Conservation (phyloP, 2,329 filamentous ascomycete genomes). For the Botryosphaeria dothidea region DNA sequence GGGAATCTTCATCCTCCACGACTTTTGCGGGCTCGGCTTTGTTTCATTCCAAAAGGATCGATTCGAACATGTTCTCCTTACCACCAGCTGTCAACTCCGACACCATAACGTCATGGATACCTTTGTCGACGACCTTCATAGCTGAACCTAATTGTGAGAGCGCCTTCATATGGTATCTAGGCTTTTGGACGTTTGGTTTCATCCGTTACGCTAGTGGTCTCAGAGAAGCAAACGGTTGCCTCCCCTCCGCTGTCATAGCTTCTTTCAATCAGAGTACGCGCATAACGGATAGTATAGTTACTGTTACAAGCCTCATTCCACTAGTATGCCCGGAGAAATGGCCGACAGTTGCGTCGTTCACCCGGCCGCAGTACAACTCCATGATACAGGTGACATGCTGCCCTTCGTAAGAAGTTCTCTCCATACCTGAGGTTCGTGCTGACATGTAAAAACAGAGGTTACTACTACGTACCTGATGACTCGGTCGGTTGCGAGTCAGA, state of each 20-base stretch:
- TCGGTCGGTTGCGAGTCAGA: not conserved
- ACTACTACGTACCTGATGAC: not conserved
- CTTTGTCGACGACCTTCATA: not conserved
- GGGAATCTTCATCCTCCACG: too few species aligned
- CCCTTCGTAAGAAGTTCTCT: not conserved
- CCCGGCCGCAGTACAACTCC: not conserved
- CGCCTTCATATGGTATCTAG: not conserved
- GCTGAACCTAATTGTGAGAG: not conserved
- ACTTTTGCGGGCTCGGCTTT: too few species aligned
- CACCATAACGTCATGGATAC: not conserved
- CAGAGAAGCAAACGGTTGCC: not conserved
- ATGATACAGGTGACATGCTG: not conserved
- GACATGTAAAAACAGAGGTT: not conserved
- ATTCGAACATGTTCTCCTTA: not conserved
- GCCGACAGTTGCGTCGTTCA: not conserved
- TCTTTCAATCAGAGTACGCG: not conserved
- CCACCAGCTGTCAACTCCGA: not conserved
- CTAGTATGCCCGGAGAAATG: not conserved
- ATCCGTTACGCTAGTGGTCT: too few species aligned
- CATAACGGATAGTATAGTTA: too few species aligned
- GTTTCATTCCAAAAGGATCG: too few species aligned
- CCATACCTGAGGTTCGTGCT: too few species aligned
- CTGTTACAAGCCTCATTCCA: not conserved
- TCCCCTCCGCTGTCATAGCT: not conserved
- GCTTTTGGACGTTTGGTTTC: too few species aligned